Conservation (phyloP, 768 basidiomycete genomes). For the Leccinum boreale region DNA sequence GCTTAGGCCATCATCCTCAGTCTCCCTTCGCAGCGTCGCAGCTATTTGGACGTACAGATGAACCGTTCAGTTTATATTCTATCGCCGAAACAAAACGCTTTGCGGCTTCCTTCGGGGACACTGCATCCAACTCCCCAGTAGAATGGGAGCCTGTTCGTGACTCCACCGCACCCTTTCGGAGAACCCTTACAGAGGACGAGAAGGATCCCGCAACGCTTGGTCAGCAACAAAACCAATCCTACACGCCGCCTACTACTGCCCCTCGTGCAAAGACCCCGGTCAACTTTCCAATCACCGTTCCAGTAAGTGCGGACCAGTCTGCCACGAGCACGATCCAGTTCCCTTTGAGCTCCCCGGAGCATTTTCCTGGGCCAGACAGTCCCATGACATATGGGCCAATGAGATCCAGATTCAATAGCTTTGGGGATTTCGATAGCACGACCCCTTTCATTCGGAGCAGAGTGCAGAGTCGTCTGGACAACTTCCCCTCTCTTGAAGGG, state of each 20-base stretch:
- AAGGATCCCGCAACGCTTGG: slow-evolving; percentile 50
- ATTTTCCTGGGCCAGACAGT: slow-evolving; percentile 46
- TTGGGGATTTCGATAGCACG: slow-evolving; percentile 66
- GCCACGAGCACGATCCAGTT: slow-evolving; percentile 76
- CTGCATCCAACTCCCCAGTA: slow-evolving; percentile 47
- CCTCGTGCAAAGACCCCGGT: slow-evolving; percentile 50
- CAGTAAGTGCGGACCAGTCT: slow-evolving; percentile 46
- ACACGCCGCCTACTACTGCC: slow-evolving; percentile 28
- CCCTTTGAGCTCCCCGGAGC: slow-evolving; percentile 77
- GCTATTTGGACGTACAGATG: slow-evolving; percentile 73
- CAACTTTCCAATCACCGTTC: slow-evolving; percentile 53
- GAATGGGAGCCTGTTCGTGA: slow-evolving; percentile 49
- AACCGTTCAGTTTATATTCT: slow-evolving; percentile 78
- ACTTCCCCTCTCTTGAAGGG: slow-evolving; percentile 53
- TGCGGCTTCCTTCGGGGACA: slow-evolving; percentile 52
- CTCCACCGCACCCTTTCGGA: slow-evolving; percentile 71
- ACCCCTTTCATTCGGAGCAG: slow-evolving; percentile 85
- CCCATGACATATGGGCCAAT: slow-evolving; percentile 48
- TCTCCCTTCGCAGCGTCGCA: slow-evolving; percentile 89
- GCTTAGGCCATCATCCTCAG: slow-evolving; percentile 56
- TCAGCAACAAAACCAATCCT: slow-evolving; percentile 33
- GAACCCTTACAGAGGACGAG: slow-evolving; percentile 74
- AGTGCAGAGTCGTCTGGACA: slow-evolving; percentile 74
- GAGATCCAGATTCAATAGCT: slow-evolving; percentile 65
- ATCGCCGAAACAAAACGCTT: slow-evolving; percentile 72